Evolutionary conservation across 2,329 filamentous ascomycete species (phyloP).

Genomic region (Cladosporium sphaerospermum): DNA sequence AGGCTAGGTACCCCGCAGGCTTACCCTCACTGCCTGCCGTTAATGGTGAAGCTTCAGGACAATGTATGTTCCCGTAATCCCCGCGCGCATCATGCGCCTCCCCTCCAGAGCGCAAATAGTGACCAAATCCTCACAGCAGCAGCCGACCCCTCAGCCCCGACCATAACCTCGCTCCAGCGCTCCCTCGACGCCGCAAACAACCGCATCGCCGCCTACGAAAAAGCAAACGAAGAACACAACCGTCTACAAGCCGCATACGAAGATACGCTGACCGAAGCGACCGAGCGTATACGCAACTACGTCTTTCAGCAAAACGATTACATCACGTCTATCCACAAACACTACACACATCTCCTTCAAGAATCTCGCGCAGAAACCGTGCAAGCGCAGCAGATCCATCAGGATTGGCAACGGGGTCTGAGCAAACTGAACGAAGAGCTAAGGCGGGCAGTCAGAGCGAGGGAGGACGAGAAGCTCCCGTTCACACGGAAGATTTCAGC

Average conservation of each 20-base stretch:
- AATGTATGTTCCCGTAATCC: slow-evolving; percentile 16
- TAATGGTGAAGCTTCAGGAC: slow-evolving; percentile 12
- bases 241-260: slow-evolving; percentile 35
- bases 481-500: slow-evolving; percentile 35
- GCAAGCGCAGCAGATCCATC: slow-evolving; percentile 42
- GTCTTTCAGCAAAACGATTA: slow-evolving; percentile 37
- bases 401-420: slow-evolving; percentile 44
- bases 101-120: not conserved
- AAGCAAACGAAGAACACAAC: slow-evolving; percentile 21
- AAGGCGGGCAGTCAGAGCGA: slow-evolving; percentile 33
- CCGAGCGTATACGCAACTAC: slow-evolving; percentile 28
- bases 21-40: slow-evolving; percentile 10
- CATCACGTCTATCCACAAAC: slow-evolving; percentile 40
- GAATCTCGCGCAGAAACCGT: slow-evolving; percentile 39
- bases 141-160: slow-evolving; percentile 20
- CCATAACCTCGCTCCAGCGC: slow-evolving; percentile 24
- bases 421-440: slow-evolving; percentile 38
- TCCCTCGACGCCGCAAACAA: slow-evolving; percentile 22
- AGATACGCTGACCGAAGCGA: slow-evolving; percentile 30
- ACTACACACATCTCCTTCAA: slow-evolving; percentile 42
- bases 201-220: slow-evolving; percentile 24
- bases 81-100: not conserved
- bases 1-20: slow-evolving; percentile 11
- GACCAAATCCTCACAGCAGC: slow-evolving; percentile 14
- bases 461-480: slow-evolving; percentile 32